phyloP scores from a whole-genome alignment of 352 stramenopile genomes.

The Thalassiosira livingstoniorum region DNA sequence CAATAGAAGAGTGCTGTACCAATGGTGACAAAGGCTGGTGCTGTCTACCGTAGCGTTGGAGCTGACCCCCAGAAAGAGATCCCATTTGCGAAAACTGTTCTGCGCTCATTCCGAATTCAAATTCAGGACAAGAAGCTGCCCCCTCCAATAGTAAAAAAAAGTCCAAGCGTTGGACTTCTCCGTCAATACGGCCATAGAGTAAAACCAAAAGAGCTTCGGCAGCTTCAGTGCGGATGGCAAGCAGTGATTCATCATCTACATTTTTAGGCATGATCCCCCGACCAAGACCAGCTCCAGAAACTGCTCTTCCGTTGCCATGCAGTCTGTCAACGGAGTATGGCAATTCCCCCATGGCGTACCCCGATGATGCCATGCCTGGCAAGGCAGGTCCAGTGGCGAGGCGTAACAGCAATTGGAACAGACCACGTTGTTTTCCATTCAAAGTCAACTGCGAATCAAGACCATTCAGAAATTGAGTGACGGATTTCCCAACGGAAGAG shows the following conservation, averaged over 20 bases:
- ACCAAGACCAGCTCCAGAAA: background rate
- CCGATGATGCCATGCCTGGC: constrained; percentile 21
- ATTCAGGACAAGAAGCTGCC: constrained; percentile 17
- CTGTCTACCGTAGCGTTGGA: background rate
- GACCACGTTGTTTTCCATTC: constrained; percentile 43
- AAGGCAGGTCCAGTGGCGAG: constrained; percentile 43
- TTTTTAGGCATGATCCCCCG: constrained; percentile 9
- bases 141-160: constrained; percentile 42
- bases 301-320: background rate
- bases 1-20: background rate
- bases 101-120: constrained; percentile 47
- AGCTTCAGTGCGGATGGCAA: constrained; percentile 51
- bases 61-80: background rate
- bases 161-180: constrained; percentile 51
- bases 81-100: constrained; percentile 12
- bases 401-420: constrained; percentile 62
- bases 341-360: constrained; percentile 4
- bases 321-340: constrained; percentile 19
- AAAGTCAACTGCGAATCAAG: constrained; percentile 44
- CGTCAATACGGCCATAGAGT: constrained; percentile 70
- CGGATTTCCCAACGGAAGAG: background rate
- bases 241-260: background rate
- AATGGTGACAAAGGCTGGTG: background rate
- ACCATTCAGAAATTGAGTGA: constrained; percentile 49
- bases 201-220: constrained; percentile 69